Conservation (phyloP, 768 basidiomycete genomes). For the Crucibulum laeve region DNA sequence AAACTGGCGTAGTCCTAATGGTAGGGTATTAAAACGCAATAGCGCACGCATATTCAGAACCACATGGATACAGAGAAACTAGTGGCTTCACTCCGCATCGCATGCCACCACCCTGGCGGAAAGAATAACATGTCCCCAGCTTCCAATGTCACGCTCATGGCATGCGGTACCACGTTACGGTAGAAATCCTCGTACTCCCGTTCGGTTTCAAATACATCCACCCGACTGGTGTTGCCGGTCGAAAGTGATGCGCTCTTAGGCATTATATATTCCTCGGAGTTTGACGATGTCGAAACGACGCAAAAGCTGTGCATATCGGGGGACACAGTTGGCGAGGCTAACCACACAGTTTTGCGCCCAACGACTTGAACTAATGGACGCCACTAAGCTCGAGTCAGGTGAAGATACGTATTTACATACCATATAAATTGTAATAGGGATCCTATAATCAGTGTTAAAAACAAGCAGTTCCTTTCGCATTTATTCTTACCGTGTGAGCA, state of each 20-base stretch:
- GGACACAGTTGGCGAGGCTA: conserved; percentile 66
- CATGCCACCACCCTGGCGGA: conserved; percentile 95
- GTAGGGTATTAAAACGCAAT: too few relatives aligned
- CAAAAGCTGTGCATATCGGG: conserved; percentile 60
- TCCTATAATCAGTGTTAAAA: conserved; percentile 51
- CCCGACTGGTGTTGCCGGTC: conserved; percentile 68
- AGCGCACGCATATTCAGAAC: conserved; percentile 66
- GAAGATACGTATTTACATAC: conserved; percentile 30
- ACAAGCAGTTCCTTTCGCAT: conserved; percentile 6
- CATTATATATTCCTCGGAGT: too few relatives aligned
- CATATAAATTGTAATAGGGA: conserved; percentile 89
- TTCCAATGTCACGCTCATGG: conserved; percentile 58
- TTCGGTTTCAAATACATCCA: conserved; percentile 66
- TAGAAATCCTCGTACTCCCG: conserved; percentile 36
- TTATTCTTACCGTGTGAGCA: conserved; percentile 68
- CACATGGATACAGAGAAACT: conserved; percentile 91
- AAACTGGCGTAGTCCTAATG: too few relatives aligned
- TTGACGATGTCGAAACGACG: too few relatives aligned
- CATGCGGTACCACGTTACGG: conserved; percentile 49
- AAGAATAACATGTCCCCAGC: conserved; percentile 89
- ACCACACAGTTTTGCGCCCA: conserved; percentile 88
- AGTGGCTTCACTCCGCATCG: conserved; percentile 75
- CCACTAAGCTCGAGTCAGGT: conserved; percentile 7
- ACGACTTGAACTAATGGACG: conserved; percentile 71
- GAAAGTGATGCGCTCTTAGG: not conserved